These are phyloP conservation scores for Boletus pseudopeckii DNA, from an alignment of 768 basidiomycete species.

Conservation along the genomic window DNA sequence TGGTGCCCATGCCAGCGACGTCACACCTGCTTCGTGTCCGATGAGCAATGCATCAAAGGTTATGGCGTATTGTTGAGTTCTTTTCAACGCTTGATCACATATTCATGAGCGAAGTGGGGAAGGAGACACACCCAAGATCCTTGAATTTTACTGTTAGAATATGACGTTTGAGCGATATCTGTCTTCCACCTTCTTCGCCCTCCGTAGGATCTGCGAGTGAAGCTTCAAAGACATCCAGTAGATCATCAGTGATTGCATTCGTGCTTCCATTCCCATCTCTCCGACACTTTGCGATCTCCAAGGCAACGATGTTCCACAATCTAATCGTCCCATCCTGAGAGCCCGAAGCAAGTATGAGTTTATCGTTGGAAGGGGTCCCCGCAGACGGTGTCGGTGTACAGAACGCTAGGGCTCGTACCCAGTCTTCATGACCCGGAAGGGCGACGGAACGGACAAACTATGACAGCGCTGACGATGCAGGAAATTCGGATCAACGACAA, in stretches of 20 bases:
- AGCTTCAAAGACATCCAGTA: slow-evolving; percentile 86
- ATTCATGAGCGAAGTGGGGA: slow-evolving; percentile 23
- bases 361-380: slow-evolving; percentile 20
- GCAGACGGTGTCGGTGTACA: slow-evolving; percentile 31
- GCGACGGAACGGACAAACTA: slow-evolving; percentile 61
- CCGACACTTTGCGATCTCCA: slow-evolving; percentile 26
- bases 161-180: slow-evolving; percentile 88
- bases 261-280: slow-evolving; percentile 18
- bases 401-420: slow-evolving; percentile 84
- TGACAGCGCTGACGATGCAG: not conserved
- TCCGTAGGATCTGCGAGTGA: slow-evolving; percentile 70
- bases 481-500: not conserved
- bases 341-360: slow-evolving; percentile 82
- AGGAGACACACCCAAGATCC: slow-evolving; percentile 16
- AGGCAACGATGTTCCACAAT: slow-evolving; percentile 78
- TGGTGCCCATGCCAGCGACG: slow-evolving; percentile 83
- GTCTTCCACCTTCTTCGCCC: slow-evolving; percentile 73
- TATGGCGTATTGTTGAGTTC: slow-evolving; percentile 60
- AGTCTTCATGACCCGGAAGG: slow-evolving; percentile 90
- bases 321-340: slow-evolving; percentile 95
- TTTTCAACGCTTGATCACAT: slow-evolving; percentile 20
- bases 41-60: slow-evolving; percentile 92
- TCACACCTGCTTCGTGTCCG: slow-evolving; percentile 94
- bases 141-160: slow-evolving; percentile 61
- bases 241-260: slow-evolving; percentile 55